These are phyloP conservation scores for Xylaria arbuscula DNA, from an alignment of 2,329 filamentous ascomycete genomes.

Conservation along the genomic window DNA sequence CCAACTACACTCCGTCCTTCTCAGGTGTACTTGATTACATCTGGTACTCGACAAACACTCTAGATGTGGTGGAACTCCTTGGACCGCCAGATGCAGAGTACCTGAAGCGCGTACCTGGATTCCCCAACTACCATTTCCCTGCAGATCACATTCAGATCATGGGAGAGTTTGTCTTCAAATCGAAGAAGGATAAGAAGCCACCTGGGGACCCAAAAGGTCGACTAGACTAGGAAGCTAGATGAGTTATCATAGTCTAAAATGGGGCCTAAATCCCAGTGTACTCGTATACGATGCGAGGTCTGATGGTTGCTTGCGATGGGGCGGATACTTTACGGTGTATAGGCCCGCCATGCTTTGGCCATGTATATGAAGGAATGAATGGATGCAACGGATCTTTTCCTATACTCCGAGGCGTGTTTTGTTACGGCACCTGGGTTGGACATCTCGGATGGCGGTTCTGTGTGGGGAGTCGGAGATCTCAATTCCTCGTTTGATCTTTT, in stretches of 20 bases:
- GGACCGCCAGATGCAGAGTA: slow-evolving; percentile 89
- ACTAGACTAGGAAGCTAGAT: slow-evolving; percentile 38
- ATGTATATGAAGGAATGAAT: slow-evolving; percentile 45
- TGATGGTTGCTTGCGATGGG: slow-evolving; percentile 19
- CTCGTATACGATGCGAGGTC: slow-evolving; percentile 22
- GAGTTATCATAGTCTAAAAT: slow-evolving; percentile 13
- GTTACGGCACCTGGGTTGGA: slow-evolving; percentile 47
- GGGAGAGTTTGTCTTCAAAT: slow-evolving; percentile 90
- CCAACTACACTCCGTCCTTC: slow-evolving; percentile 97
- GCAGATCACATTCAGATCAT: slow-evolving; percentile 92
- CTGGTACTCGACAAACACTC: slow-evolving; percentile 92
- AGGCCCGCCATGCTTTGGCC: slow-evolving; percentile 32
- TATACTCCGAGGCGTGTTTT: slow-evolving; percentile 47
- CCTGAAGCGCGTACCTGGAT: slow-evolving; percentile 86
- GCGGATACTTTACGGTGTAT: slow-evolving; percentile 28
- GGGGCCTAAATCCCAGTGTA: slow-evolving; percentile 8
- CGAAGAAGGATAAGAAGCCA: slow-evolving; percentile 82
- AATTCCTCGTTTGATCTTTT: slow-evolving; percentile 39
- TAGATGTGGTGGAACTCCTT: slow-evolving; percentile 85
- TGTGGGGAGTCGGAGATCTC: slow-evolving; percentile 41
- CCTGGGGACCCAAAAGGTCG: slow-evolving; percentile 43
- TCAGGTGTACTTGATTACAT: slow-evolving; percentile 94
- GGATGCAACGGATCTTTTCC: slow-evolving; percentile 45
- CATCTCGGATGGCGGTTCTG: slow-evolving; percentile 44
- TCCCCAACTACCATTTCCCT: slow-evolving; percentile 94